phyloP scores from a whole-genome alignment of 2,329 filamentous ascomycete species.

The Fusarium protoensiforme region DNA sequence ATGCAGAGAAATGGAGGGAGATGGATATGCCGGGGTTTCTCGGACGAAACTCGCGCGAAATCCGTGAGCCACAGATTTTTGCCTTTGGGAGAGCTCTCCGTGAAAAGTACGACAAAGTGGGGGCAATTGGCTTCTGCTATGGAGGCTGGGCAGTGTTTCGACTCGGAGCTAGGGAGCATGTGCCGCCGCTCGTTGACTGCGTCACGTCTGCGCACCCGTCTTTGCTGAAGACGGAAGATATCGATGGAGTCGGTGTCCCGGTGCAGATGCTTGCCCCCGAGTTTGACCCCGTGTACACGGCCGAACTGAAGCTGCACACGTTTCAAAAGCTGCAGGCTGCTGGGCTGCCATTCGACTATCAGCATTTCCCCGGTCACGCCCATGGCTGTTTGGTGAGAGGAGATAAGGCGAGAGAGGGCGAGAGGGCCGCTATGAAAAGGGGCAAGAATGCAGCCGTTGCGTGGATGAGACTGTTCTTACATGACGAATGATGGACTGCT shows the following conservation, averaged over 20 bases:
- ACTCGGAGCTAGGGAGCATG: conserved; percentile 53
- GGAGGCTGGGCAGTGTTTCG: conserved; percentile 63
- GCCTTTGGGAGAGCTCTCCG: conserved; percentile 50
- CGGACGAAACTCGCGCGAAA: conserved; percentile 48
- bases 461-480: background rate
- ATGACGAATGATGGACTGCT: background rate
- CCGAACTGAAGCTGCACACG: conserved; percentile 55
- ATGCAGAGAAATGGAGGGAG: conserved; percentile 41
- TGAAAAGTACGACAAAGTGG: conserved; percentile 50
- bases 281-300: conserved; percentile 52
- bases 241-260: conserved; percentile 58
- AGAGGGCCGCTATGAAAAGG: conserved; percentile 54
- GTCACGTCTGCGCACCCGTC: conserved; percentile 58
- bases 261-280: conserved; percentile 65
- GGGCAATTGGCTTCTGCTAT: conserved; percentile 61
- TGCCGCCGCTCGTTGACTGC: conserved; percentile 55
- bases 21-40: conserved; percentile 55
- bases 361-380: background rate
- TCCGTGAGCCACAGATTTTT: conserved; percentile 55
- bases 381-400: conserved; percentile 47
- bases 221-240: conserved; percentile 55
- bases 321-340: conserved; percentile 48
- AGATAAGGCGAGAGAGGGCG: conserved; percentile 47
- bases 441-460: conserved; percentile 41
- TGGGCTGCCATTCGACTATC: background rate